Base-by-base conservation (phyloP, 106 monocot genomes). In the Amphibolis antarctica region DNA sequence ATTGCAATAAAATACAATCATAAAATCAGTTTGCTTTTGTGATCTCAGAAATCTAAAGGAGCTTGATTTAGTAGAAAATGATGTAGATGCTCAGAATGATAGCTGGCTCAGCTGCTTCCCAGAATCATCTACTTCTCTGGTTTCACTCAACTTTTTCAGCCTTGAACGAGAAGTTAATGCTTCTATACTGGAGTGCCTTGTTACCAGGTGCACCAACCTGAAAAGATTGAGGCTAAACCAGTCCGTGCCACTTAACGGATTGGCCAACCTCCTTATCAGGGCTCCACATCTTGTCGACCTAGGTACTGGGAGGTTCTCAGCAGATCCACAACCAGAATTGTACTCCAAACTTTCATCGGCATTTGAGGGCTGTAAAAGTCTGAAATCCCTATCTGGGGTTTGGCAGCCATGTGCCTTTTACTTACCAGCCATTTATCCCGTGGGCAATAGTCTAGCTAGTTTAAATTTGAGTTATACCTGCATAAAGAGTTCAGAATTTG, bases 401-500 rank as follows among this genome's bases (percentile, higher is more conserved):
- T 87, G 82, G 77, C 87, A 92, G 46, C 73, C 80, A 48, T 68
- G 73, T 61, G 81, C 86, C 28, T 47, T 75, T 20, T 87, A 82
- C 49, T 71, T 92, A 17, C 72, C 86, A 11, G 73, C 82, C 53
- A 21, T 92, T 18, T 80, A 80, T 53, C 59, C 82, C 0, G 66
- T 92, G 23, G 84, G 92, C 61, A 72, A 70, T 53, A 80, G 76
- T 11, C 77, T 92, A 1, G 82, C 73, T 27, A 80, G 78, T 46
- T 69, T 92, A 64, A 92, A 92, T 76, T 58, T 92, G 73, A 84
- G 85, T 55, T 87, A 88, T 67, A 77, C 92, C 52, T 71, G 52
- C n/a, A 18, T 88, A 24, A 75, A 74, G 59, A 60, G 73, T 48
- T 42, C 64, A 36, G 92, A 88, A 6, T 81, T 92, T 19, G 69